These are phyloP conservation scores for Pseudozyma sp. DNA, from an alignment of 1,284 basidiomycete species.

Conservation along the genomic window DNA sequence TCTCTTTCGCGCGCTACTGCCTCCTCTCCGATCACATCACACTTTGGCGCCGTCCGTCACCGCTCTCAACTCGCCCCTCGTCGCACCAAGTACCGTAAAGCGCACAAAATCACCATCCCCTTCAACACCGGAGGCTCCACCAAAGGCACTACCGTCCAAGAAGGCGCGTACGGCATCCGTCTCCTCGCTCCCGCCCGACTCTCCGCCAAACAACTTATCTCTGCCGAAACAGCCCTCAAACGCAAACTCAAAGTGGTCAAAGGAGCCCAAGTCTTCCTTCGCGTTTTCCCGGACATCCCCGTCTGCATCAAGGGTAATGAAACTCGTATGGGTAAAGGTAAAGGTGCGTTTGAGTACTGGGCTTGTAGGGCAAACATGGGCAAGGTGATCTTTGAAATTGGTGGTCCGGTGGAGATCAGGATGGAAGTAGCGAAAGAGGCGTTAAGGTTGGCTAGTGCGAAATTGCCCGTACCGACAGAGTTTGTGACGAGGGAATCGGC, in stretches of 20 bases:
- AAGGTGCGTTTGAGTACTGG: conserved; percentile 97
- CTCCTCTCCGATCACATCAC: neutral
- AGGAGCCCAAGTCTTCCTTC: conserved; percentile 85
- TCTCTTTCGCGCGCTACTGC: conserved; percentile 1
- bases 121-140: conserved; percentile 81
- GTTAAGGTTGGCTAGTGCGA: conserved; percentile 86
- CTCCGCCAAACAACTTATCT: conserved; percentile 89
- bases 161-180: conserved; percentile 90
- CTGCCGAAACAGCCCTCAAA: conserved; percentile 88
- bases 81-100: conserved; percentile 82
- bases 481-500: conserved; percentile 81
- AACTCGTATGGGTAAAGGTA: conserved; percentile 99
- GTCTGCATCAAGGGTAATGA: conserved; percentile 99
- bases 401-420: conserved; percentile 83
- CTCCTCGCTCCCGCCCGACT: conserved; percentile 86
- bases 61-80: conserved; percentile 81
- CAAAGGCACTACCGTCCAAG: conserved; percentile 91
- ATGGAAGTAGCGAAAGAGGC: conserved; percentile 93
- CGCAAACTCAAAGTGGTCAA: conserved; percentile 91
- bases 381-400: conserved; percentile 93
- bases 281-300: conserved; percentile 95
- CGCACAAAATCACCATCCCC: conserved; percentile 84
- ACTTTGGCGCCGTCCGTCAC: conserved; percentile 68
- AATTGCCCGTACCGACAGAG: conserved; percentile 89
- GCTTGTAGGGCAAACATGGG: conserved; percentile 93